phyloP scores from a whole-genome alignment of 23 red algal genomes.

The Chondrus crispus region DNA sequence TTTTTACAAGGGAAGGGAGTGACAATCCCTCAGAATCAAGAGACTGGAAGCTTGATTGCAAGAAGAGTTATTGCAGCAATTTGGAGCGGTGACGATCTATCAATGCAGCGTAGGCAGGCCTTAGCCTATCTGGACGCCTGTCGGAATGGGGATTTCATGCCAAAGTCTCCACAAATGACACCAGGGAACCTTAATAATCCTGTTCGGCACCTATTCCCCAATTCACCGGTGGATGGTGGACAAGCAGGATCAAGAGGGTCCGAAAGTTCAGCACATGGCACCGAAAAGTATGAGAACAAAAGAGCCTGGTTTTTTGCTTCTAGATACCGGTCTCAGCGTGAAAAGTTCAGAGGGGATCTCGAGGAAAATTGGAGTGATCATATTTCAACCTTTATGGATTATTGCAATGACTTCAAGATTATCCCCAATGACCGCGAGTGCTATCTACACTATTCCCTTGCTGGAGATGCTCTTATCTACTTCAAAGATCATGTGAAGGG shows the following conservation, averaged over 20 bases:
- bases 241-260: no score
- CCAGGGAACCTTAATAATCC: no score
- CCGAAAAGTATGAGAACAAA: no score
- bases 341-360: no score
- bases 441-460: not conserved
- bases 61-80: not conserved
- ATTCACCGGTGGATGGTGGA: no score
- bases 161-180: not conserved
- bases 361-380: not conserved
- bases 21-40: no score
- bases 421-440: not conserved
- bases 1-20: no score
- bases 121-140: not conserved
- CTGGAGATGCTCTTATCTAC: not conserved
- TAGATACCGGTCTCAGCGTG: no score
- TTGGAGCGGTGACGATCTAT: not conserved
- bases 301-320: no score
- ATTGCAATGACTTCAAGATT: not conserved
- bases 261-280: no score
- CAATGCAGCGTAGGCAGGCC: not conserved
- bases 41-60: not conserved
- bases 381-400: not conserved
- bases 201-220: no score
- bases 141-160: not conserved
- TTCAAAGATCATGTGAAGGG: not conserved